Evolutionary conservation across 2,329 filamentous ascomycete species (phyloP).

Genomic region (Diaporthe nobilis): DNA sequence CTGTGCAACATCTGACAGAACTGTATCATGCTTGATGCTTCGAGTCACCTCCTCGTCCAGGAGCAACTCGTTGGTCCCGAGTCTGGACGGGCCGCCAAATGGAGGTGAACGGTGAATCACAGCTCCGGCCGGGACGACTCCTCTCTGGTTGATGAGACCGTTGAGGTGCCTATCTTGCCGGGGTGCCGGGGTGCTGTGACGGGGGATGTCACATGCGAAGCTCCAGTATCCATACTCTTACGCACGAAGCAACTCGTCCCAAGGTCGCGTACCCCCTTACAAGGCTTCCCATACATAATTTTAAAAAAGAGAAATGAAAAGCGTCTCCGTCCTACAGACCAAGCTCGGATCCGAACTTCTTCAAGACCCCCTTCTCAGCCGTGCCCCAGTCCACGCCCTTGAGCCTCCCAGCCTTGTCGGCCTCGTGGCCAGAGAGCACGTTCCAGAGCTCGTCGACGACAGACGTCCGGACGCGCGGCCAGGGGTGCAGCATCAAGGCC

Average conservation of each 20-base stretch:
- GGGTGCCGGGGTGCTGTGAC: constrained; percentile 1
- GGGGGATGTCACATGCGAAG: not conserved
- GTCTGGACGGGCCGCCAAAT: not conserved
- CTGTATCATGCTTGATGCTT: not conserved
- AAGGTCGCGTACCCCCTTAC: not conserved
- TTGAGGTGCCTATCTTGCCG: not conserved
- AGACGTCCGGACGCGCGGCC: constrained; percentile 77
- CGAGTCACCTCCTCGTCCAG: not conserved
- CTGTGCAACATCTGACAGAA: constrained; percentile 17
- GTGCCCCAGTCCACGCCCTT: constrained; percentile 71
- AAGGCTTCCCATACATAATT: not conserved
- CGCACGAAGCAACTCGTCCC: not conserved
- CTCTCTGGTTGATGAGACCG: not conserved
- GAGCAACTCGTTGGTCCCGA: not conserved
- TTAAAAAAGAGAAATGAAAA: too few species aligned
- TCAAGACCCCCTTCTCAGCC: constrained; percentile 63
- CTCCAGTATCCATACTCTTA: not conserved
- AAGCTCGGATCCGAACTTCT: constrained; percentile 59
- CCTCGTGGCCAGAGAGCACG: constrained; percentile 51
- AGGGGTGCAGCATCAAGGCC: constrained; percentile 84
- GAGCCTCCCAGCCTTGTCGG: constrained; percentile 53
- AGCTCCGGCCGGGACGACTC: not conserved
- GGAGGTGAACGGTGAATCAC: not conserved
- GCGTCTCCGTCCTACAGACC: constrained; percentile 49
- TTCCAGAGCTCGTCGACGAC: constrained; percentile 74